A percentile compares a stretch with the other conserved stretches of the same genome.
Evolutionary conservation across 805 yeast species (phyloP).

Genomic region (Priceomyces medius): DNA sequence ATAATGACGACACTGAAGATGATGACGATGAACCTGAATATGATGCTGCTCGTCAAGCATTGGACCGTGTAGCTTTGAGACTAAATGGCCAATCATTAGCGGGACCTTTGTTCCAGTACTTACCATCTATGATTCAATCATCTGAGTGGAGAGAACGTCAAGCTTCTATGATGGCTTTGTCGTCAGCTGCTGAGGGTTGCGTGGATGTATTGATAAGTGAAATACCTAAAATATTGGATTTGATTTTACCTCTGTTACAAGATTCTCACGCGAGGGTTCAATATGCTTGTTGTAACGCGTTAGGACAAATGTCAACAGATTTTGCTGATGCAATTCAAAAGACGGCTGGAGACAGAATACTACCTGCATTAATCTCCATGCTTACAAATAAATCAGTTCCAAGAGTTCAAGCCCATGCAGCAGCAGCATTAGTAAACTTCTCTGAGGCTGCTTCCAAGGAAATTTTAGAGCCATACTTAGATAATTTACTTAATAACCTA

Average conservation of each 20-base stretch:
- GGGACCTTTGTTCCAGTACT: slow-evolving; percentile 78
- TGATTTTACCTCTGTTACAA: slow-evolving; percentile 79
- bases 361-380: slow-evolving; percentile 86
- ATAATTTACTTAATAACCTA: slow-evolving; percentile 70
- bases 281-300: slow-evolving; percentile 93
- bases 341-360: slow-evolving; percentile 70
- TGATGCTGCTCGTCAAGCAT: slow-evolving; percentile 90
- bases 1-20: slow-evolving; percentile 70
- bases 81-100: slow-evolving; percentile 83
- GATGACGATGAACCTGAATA: slow-evolving; percentile 82
- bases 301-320: slow-evolving; percentile 96
- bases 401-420: slow-evolving; percentile 96
- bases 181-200: slow-evolving; percentile 97
- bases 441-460: slow-evolving; percentile 89
- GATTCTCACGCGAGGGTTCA: slow-evolving; percentile 94
- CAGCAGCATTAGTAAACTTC: slow-evolving; percentile 96
- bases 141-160: slow-evolving; percentile 90
- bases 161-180: slow-evolving; percentile 94
- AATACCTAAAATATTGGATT: slow-evolving; percentile 75
- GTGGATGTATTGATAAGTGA: slow-evolving; percentile 81
- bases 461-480: slow-evolving; percentile 88
- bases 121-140: slow-evolving; percentile 80
- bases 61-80: slow-evolving; percentile 84
- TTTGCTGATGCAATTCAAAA: slow-evolving; percentile 87
- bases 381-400: slow-evolving; percentile 73